These are phyloP conservation scores for Sporisorium reilianum DNA, from an alignment of 1,284 basidiomycete genomes.

Conservation along the genomic window DNA sequence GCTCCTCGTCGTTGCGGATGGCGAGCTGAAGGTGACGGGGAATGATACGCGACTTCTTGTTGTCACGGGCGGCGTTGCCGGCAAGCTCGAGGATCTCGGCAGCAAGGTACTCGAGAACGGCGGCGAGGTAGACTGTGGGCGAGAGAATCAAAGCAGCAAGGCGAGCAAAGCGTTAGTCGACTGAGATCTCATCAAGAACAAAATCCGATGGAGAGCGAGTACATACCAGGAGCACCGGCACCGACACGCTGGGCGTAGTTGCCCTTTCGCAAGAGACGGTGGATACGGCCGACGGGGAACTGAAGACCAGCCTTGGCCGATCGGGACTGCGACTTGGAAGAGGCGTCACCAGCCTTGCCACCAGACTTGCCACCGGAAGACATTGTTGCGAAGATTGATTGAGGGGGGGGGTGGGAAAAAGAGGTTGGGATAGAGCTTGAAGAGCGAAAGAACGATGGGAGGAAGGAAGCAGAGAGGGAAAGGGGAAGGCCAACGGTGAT, in stretches of 20 bases:
- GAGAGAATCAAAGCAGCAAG: slow-evolving; percentile 47
- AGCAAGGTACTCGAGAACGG: slow-evolving; percentile 89
- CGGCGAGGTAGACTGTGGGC: slow-evolving; percentile 82
- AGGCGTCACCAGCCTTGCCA: slow-evolving; percentile 69
- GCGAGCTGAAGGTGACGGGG: slow-evolving; percentile 92
- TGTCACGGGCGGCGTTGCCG: slow-evolving; percentile 96
- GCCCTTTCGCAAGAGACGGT: slow-evolving; percentile 89
- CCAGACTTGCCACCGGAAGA: slow-evolving; percentile 72
- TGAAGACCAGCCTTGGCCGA: slow-evolving; percentile 79
- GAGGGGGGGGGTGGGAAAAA: slow-evolving; percentile 27
- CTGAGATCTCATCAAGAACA: background rate
- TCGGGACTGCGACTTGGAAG: slow-evolving; percentile 76
- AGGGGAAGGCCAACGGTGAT: slow-evolving; percentile 22
- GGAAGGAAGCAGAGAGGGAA: slow-evolving; percentile 14
- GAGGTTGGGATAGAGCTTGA: slow-evolving; percentile 34
- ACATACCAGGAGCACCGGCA: slow-evolving; percentile 79
- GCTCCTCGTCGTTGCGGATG: slow-evolving; percentile 94
- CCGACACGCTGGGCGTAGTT: slow-evolving; percentile 85
- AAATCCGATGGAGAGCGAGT: slow-evolving; percentile 3
- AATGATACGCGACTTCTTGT: slow-evolving; percentile 95
- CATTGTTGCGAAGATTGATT: slow-evolving; percentile 43
- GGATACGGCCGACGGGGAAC: slow-evolving; percentile 94
- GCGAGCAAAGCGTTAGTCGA: slow-evolving; percentile 6
- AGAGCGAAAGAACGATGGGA: slow-evolving; percentile 28
- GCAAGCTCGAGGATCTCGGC: slow-evolving; percentile 92